Percentiles rank a stretch among this genome's conserved stretches.
Conservation (phyloP, 202 grass and related monocot species). For the Zoysia matrella region DNA sequence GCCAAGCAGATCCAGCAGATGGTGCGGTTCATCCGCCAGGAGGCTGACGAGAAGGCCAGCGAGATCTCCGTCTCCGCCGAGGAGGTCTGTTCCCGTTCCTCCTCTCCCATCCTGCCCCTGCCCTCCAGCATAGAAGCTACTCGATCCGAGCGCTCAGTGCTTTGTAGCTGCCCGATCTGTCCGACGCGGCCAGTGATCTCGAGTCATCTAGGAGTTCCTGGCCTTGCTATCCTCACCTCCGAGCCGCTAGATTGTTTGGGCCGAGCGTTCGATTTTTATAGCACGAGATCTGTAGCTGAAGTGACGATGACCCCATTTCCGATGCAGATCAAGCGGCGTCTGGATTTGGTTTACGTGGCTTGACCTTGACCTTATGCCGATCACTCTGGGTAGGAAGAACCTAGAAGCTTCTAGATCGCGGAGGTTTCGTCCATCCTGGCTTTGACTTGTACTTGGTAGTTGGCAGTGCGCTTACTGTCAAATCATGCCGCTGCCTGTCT, state of each 20-base stretch:
- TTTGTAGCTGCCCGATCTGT: constrained; percentile 21
- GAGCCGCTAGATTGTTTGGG: not conserved
- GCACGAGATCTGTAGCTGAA: constrained; percentile 15
- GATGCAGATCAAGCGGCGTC: constrained; percentile 23
- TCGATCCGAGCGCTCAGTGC: not conserved
- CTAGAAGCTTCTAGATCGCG: constrained; percentile 33
- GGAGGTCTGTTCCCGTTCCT: constrained; percentile 59
- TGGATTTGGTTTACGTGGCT: constrained; percentile 9
- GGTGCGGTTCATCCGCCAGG: constrained; percentile 50
- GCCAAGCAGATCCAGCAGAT: too few relatives aligned
- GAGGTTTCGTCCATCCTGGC: not conserved
- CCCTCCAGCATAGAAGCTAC: constrained; percentile 1
- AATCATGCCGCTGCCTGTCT: not conserved
- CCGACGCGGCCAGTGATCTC: constrained; percentile 9
- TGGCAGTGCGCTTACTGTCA: constrained; percentile 2
- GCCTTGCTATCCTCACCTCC: not conserved
- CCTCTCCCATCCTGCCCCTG: not conserved
- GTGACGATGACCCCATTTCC: not conserved
- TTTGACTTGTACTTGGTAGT: not conserved
- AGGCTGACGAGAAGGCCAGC: constrained; percentile 96
- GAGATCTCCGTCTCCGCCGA: constrained; percentile 97
- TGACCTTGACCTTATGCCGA: constrained; percentile 1
- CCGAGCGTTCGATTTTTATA: not conserved
- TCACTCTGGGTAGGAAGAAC: not conserved
- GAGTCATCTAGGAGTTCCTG: constrained; percentile 1